Percentiles rank a stretch among this genome's conserved stretches.
phyloP scores from a whole-genome alignment of 2,329 filamentous ascomycete genomes.

The Alternaria longipes region DNA sequence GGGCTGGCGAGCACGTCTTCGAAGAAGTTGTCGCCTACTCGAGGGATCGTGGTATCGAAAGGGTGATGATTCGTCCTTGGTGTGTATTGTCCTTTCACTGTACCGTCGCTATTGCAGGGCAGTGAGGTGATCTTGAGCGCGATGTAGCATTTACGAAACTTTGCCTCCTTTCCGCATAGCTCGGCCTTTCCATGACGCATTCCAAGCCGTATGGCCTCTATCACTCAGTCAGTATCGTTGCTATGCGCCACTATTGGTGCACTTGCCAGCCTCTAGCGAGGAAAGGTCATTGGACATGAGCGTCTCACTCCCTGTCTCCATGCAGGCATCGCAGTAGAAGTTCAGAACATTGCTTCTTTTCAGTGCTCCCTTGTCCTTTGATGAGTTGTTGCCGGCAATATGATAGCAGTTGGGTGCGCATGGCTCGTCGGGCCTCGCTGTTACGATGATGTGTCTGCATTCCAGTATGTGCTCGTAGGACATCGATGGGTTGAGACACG shows the following conservation, averaged over 20 bases:
- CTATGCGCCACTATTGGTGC: neutral
- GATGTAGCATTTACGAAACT: slow-evolving; percentile 25
- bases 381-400: neutral
- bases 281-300: neutral
- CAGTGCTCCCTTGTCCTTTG: neutral
- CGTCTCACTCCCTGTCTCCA: slow-evolving; percentile 7
- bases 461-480: slow-evolving; percentile 18
- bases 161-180: slow-evolving; percentile 3
- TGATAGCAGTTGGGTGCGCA: slow-evolving; percentile 25
- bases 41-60: slow-evolving; percentile 19
- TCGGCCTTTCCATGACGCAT: slow-evolving; percentile 1
- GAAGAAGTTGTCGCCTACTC: slow-evolving; percentile 24
- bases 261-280: slow-evolving; percentile 1
- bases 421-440: slow-evolving; percentile 1
- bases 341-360: neutral
- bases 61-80: slow-evolving; percentile 12
- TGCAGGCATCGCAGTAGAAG: slow-evolving; percentile 26
- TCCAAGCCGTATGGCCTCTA: neutral
- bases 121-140: slow-evolving; percentile 16
- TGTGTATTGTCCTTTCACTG: neutral
- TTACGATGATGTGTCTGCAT: slow-evolving; percentile 19
- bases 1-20: slow-evolving; percentile 15
- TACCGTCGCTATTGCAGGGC: slow-evolving; percentile 17
- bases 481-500: slow-evolving; percentile 6
- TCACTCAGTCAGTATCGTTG: neutral